These are phyloP conservation scores for Colletotrichum sojae DNA, from an alignment of 2,329 filamentous ascomycete genomes.

Conservation along the genomic window DNA sequence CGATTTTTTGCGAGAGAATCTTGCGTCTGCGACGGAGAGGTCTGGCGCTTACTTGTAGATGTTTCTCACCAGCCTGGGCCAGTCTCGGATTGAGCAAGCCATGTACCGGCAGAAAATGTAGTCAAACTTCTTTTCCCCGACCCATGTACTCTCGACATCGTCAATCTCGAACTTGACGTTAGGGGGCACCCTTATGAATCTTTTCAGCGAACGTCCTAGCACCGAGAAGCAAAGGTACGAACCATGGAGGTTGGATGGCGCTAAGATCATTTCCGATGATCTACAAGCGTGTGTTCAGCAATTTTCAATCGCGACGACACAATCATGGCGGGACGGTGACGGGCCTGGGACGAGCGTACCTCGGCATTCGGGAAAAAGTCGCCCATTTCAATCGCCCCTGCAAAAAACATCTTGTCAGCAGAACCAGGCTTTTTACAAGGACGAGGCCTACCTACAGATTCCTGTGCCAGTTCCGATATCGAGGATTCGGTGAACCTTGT, in stretches of 20 bases:
- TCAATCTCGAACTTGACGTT: conserved; percentile 71
- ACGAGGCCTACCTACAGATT: conserved; percentile 58
- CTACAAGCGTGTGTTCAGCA: background rate
- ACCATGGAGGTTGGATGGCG: conserved; percentile 15
- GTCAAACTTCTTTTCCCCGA: conserved; percentile 69
- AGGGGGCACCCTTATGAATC: too few relatives aligned
- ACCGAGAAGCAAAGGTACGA: background rate
- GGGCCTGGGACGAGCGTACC: background rate
- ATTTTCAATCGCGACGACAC: background rate
- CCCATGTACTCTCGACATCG: conserved; percentile 70
- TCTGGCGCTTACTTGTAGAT: conserved; percentile 58
- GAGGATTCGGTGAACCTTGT: conserved; percentile 57
- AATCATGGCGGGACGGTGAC: too few relatives aligned
- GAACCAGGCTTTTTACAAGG: background rate
- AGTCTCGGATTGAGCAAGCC: conserved; percentile 68
- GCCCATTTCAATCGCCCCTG: conserved; percentile 48
- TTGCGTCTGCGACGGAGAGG: background rate
- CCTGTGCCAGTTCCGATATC: conserved; percentile 74
- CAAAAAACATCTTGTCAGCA: background rate
- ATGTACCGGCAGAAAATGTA: conserved; percentile 72
- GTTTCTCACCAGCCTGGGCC: conserved; percentile 64
- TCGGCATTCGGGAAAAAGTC: conserved; percentile 12
- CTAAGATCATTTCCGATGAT: conserved; percentile 17
- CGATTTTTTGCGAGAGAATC: background rate
- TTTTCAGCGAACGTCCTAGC: background rate